Percentiles rank a stretch among this genome's conserved stretches.
Evolutionary conservation across 768 basidiomycete species (phyloP).

Genomic region (Daedaleopsis nitida): DNA sequence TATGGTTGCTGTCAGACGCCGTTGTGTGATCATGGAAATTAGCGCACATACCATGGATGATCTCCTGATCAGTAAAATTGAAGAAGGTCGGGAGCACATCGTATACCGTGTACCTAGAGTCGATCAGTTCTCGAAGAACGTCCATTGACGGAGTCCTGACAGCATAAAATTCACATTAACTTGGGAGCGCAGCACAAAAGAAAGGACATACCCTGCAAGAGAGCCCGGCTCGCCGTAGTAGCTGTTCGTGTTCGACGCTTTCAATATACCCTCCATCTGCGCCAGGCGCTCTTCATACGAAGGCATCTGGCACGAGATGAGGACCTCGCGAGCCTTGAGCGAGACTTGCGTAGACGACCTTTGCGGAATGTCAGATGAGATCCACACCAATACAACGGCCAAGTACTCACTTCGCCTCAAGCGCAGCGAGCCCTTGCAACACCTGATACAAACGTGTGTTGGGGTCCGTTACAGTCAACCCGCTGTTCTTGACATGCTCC

Average conservation of each 20-base stretch:
- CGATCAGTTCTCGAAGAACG: slow-evolving; percentile 88
- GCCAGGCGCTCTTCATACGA: slow-evolving; percentile 92
- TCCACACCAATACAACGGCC: not conserved
- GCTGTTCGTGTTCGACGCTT: slow-evolving; percentile 81
- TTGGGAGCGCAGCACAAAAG: not conserved
- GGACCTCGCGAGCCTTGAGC: slow-evolving; percentile 94
- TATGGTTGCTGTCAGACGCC: slow-evolving; percentile 26
- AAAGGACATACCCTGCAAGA: slow-evolving; percentile 52
- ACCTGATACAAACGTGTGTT: slow-evolving; percentile 78
- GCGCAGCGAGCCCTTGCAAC: slow-evolving; percentile 76
- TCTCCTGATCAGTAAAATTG: slow-evolving; percentile 80
- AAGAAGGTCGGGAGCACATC: slow-evolving; percentile 98
- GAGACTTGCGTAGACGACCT: slow-evolving; percentile 91
- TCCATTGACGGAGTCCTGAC: slow-evolving; percentile 81
- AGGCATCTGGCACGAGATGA: slow-evolving; percentile 95
- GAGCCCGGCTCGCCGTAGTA: slow-evolving; percentile 86
- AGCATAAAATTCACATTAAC: slow-evolving; percentile 14
- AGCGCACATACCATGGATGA: slow-evolving; percentile 66
- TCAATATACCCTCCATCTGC: slow-evolving; percentile 95
- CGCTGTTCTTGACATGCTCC: slow-evolving; percentile 85
- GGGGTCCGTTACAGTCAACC: slow-evolving; percentile 70
- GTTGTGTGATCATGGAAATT: not conserved
- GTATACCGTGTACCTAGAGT: slow-evolving; percentile 95
- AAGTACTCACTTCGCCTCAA: slow-evolving; percentile 80
- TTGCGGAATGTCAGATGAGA: not conserved